Evolutionary conservation across 1,139 yeast species (phyloP), one percentile per base, ranked within the genome.

Genomic region (Geotrichum cucujoidarum): DNA sequence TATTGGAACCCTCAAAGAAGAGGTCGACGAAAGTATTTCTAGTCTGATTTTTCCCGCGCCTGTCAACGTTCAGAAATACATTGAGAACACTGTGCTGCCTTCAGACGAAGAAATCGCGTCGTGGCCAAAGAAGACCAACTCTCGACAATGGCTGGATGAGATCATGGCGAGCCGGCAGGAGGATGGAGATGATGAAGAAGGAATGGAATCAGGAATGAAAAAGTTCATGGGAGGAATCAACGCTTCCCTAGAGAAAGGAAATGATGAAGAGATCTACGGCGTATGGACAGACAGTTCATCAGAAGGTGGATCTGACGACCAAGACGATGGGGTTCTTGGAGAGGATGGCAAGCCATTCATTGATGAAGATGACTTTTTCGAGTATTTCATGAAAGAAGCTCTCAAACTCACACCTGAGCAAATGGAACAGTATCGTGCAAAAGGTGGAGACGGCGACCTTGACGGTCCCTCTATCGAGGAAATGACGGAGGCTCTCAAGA

Each of bases 331-430:
- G 2, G 56, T 53, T 30, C 61, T 55, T 11, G 43, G 4, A 27
- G 20, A 10, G 20, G 55, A 54, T 17, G 55, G 33, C 17, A 65
- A 66, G 10, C 37, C 49, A 50, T 18, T 54, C 43, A 74, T 80
- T 13, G 77, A 75, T 56, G 83, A 78, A 51, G 87, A 81, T 58
- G 86, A 80, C 57, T 78, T 80, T 60, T 73, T 80, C 59, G 84
- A 79, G 60, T 78, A 70, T 59, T 76, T 80, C 59, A 64, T 77
- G 30, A 71, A 71, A 47, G 75, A 77, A 34, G 85, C 79, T 0
- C 60, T 80, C 35, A 70, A 74, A 36, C 51, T 74, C 50, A 57
- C 64, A 1, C 72, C 70, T 30, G 69, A 69, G 25, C 72, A 76
- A 41, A 55, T 75, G 24, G 72, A 65, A 39, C 48, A 55, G 8